These are phyloP conservation scores for Aureobasidium leucospermi DNA, from an alignment of 2,329 filamentous ascomycete genomes.

Conservation along the genomic window DNA sequence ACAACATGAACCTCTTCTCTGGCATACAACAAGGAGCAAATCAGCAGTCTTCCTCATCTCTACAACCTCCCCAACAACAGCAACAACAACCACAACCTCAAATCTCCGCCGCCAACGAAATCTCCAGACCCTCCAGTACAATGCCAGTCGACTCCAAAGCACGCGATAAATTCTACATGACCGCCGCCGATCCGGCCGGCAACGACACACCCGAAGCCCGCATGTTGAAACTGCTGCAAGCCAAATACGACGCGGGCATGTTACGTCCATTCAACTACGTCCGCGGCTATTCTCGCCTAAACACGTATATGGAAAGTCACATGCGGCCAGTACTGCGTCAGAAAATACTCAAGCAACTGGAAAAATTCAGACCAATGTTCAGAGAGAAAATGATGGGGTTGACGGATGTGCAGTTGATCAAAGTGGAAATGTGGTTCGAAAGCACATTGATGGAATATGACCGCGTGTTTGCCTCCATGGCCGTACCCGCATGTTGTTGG, in stretches of 20 bases:
- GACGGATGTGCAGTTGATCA: slow-evolving; percentile 87
- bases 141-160: slow-evolving; percentile 59
- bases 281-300: slow-evolving; percentile 84
- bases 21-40: slow-evolving; percentile 6
- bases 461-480: slow-evolving; percentile 97
- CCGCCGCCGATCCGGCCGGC: slow-evolving; percentile 88
- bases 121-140: slow-evolving; percentile 54
- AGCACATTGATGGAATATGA: slow-evolving; percentile 95
- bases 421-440: slow-evolving; percentile 99
- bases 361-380: slow-evolving; percentile 91
- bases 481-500: slow-evolving; percentile 96
- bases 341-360: slow-evolving; percentile 84
- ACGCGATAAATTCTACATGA: slow-evolving; percentile 86
- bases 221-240: slow-evolving; percentile 87
- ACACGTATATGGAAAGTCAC: slow-evolving; percentile 85
- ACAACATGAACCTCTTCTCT: slow-evolving; percentile 29
- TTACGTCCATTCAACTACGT: slow-evolving; percentile 98
- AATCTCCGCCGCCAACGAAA: slow-evolving; percentile 45
- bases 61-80: slow-evolving; percentile 29
- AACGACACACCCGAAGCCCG: slow-evolving; percentile 82
- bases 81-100: not conserved
- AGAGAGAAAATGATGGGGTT: slow-evolving; percentile 86
- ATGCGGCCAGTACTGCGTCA: slow-evolving; percentile 76
- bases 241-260: slow-evolving; percentile 92
- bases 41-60: not conserved